Percentiles rank a stretch among this genome's conserved stretches.
phyloP scores from a whole-genome alignment of 805 yeast species.

The Yamadazyma nakazawae region DNA sequence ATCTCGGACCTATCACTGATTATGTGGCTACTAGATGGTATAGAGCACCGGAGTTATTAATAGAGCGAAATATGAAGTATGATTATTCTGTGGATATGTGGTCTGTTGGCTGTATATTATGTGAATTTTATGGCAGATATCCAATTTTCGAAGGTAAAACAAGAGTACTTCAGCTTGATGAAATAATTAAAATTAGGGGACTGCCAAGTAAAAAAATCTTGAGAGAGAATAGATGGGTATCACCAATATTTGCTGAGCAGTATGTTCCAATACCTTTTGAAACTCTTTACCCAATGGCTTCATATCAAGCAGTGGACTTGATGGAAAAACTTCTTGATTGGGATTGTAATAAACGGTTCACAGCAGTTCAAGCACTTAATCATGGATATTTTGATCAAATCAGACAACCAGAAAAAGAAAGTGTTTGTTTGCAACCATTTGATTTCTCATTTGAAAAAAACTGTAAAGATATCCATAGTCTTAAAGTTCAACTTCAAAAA shows the following conservation, averaged over 20 bases:
- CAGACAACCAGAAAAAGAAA: conserved; percentile 56
- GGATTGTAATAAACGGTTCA: conserved; percentile 54
- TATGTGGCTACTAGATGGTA: conserved; percentile 97
- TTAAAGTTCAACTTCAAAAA: conserved; percentile 46
- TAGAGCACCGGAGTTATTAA: conserved; percentile 85
- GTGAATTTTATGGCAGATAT: conserved; percentile 74
- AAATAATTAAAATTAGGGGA: conserved; percentile 69
- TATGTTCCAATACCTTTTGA: conserved; percentile 45
- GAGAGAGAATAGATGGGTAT: conserved; percentile 26
- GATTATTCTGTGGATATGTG: conserved; percentile 79
- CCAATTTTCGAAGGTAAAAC: conserved; percentile 79
- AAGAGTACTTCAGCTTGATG: conserved; percentile 65
- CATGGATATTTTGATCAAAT: conserved; percentile 56
- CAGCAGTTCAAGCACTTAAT: conserved; percentile 53
- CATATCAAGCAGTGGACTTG: conserved; percentile 48
- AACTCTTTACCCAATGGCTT: conserved; percentile 61
- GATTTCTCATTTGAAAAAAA: conserved; percentile 63
- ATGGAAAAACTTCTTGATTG: conserved; percentile 58
- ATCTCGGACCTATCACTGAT: conserved; percentile 51
- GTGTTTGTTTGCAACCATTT: conserved; percentile 47
- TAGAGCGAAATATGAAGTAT: conserved; percentile 43
- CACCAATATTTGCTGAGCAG: conserved; percentile 34
- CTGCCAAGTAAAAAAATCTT: conserved; percentile 55
- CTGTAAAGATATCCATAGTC: conserved; percentile 22
- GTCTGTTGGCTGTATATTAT: conserved; percentile 91